These are phyloP conservation scores for Wickerhamomyces xylosicus DNA, from an alignment of 805 yeast species.

Conservation along the genomic window DNA sequence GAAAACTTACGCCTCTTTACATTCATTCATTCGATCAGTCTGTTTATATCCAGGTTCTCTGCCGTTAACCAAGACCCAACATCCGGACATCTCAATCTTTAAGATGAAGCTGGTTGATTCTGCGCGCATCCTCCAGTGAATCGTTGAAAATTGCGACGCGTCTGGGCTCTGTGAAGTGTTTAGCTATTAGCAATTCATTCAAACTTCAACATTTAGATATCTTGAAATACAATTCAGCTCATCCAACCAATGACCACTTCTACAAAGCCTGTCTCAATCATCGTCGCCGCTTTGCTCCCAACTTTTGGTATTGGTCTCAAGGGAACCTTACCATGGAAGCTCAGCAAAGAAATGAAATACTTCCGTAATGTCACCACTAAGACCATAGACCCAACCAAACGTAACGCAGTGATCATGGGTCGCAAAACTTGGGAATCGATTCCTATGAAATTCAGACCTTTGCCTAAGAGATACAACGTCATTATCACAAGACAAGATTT, in stretches of 20 bases:
- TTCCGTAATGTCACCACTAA: slow-evolving; percentile 64
- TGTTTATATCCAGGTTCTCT: too few relatives aligned
- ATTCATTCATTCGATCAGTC: too few relatives aligned
- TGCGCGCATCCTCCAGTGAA: neutral
- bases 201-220: too few relatives aligned
- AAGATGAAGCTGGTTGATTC: too few relatives aligned
- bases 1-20: too few relatives aligned
- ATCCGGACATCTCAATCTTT: neutral
- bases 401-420: slow-evolving; percentile 90
- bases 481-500: slow-evolving; percentile 46
- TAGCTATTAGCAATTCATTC: too few relatives aligned
- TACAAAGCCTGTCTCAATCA: slow-evolving; percentile 38
- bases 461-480: slow-evolving; percentile 65
- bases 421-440: slow-evolving; percentile 94
- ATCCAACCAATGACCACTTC: neutral
- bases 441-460: slow-evolving; percentile 75
- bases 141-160: too few relatives aligned
- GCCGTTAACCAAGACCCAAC: neutral
- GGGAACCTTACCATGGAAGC: slow-evolving; percentile 82
- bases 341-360: slow-evolving; percentile 75
- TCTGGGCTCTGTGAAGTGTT: too few relatives aligned
- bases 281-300: slow-evolving; percentile 84
- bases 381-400: slow-evolving; percentile 19
- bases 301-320: slow-evolving; percentile 74
- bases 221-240: too few relatives aligned